Percentiles rank a stretch among this genome's conserved stretches.
phyloP scores from a whole-genome alignment of 805 yeast species.

The Cyberlindnera petersonii region DNA sequence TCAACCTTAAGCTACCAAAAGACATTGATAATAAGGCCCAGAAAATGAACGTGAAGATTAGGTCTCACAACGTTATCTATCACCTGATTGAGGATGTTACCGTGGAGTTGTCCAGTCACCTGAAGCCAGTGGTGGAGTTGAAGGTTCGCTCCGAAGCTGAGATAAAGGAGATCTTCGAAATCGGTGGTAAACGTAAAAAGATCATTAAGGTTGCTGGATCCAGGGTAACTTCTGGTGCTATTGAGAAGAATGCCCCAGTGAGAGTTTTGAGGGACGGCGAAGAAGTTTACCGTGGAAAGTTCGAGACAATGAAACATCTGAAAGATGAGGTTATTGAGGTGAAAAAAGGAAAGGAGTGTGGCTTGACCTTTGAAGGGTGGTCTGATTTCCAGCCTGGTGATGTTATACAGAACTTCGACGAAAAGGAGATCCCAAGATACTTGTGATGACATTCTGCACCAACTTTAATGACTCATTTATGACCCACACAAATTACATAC shows the following conservation, averaged over 20 bases:
- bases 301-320: slow-evolving; percentile 73
- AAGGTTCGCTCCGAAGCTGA: slow-evolving; percentile 65
- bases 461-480: slow-evolving; percentile 1
- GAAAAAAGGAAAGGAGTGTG: slow-evolving; percentile 87
- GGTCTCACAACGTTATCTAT: slow-evolving; percentile 76
- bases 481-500: neutral
- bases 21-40: slow-evolving; percentile 55
- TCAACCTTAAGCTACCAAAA: slow-evolving; percentile 68
- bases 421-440: slow-evolving; percentile 52
- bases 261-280: slow-evolving; percentile 52
- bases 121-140: slow-evolving; percentile 64
- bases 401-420: slow-evolving; percentile 67
- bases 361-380: slow-evolving; percentile 68
- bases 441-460: slow-evolving; percentile 14
- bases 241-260: slow-evolving; percentile 56
- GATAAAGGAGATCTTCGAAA: slow-evolving; percentile 67
- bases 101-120: slow-evolving; percentile 49
- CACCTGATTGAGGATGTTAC: slow-evolving; percentile 84
- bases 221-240: slow-evolving; percentile 64
- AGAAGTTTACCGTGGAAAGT: slow-evolving; percentile 51
- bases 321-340: slow-evolving; percentile 78
- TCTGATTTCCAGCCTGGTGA: slow-evolving; percentile 73
- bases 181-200: slow-evolving; percentile 53
- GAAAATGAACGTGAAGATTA: slow-evolving; percentile 50
- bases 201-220: slow-evolving; percentile 80